Percentiles rank a stretch among this genome's conserved stretches.
Conservation (phyloP, 345 rosid species). For the Eucalyptus dawsonii region DNA sequence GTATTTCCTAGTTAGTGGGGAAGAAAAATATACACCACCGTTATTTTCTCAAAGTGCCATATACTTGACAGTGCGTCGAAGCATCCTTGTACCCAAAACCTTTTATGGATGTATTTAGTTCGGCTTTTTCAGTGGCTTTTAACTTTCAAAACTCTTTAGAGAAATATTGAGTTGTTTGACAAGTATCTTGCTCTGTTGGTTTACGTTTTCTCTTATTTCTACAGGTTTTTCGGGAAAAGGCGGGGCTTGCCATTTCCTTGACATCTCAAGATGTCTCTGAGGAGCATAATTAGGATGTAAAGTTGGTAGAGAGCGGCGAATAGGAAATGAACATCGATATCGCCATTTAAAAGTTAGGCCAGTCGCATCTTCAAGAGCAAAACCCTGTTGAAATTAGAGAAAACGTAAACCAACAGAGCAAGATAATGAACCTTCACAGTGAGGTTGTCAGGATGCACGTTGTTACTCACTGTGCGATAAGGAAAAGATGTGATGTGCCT, state of each 20-base stretch:
- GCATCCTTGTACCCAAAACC: not conserved
- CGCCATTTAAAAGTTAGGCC: constrained; percentile 68
- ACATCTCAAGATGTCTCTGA: constrained; percentile 66
- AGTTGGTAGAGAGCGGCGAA: constrained; percentile 80
- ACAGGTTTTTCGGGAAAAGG: constrained; percentile 39
- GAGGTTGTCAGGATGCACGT: not conserved
- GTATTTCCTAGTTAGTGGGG: too few relatives aligned
- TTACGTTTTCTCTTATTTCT: constrained; percentile 3
- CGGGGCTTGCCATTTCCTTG: constrained; percentile 74
- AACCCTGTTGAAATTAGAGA: constrained; percentile 45
- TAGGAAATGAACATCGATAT: constrained; percentile 64
- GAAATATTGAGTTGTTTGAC: too few relatives aligned
- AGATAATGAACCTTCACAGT: not conserved
- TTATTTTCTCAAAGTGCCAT: not conserved
- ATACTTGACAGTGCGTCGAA: not conserved
- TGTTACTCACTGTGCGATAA: constrained; percentile 69
- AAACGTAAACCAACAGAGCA: not conserved
- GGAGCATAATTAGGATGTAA: constrained; percentile 82
- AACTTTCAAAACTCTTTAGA: too few relatives aligned
- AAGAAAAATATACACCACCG: too few relatives aligned
- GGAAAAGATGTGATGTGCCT: constrained; percentile 87
- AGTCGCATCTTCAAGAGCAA: constrained; percentile 92
- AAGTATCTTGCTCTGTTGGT: too few relatives aligned
- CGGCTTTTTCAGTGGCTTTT: rapidly evolving
- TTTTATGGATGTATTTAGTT: too few relatives aligned